phyloP scores from a whole-genome alignment of 352 stramenopile genomes.

The Pythium apleroticum region DNA sequence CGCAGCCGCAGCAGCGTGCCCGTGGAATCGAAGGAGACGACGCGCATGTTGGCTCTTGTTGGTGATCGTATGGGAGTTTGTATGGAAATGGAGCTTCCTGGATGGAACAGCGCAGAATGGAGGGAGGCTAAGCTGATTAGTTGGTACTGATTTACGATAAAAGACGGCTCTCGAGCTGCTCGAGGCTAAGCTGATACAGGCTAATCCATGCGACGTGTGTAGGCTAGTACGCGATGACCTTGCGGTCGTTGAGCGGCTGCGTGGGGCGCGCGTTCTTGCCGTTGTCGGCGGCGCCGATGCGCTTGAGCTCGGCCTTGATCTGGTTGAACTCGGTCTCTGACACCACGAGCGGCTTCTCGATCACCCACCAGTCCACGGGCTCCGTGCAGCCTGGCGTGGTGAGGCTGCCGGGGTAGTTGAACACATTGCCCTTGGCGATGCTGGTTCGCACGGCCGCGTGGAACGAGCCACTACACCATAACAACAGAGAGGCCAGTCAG shows the following conservation, averaged over 20 bases:
- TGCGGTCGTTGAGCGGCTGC: constrained; percentile 26
- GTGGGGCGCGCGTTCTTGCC: constrained; percentile 20
- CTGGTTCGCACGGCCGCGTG: neutral
- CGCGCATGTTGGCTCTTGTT: neutral
- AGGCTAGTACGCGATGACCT: constrained; percentile 15
- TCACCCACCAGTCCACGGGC: constrained; percentile 64
- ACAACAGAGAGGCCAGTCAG: neutral
- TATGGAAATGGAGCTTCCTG: neutral
- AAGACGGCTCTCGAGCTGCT: neutral
- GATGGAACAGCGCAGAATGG: neutral
- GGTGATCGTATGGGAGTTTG: neutral
- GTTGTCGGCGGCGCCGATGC: constrained; percentile 6
- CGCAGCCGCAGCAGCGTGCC: constrained; percentile 60
- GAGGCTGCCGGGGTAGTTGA: constrained; percentile 72
- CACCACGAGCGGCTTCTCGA: constrained; percentile 49
- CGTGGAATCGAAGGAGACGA: constrained; percentile 54
- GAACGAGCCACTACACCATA: constrained; percentile 8
- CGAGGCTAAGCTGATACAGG: neutral
- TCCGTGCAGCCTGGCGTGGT: constrained; percentile 57
- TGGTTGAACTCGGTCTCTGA: constrained; percentile 34
- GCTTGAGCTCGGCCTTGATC: constrained; percentile 18
- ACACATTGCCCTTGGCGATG: constrained; percentile 27
- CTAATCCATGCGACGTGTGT: constrained; percentile 2
- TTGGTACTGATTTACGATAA: neutral
- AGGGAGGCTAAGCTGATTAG: no score